phyloP scores from a whole-genome alignment of 2,329 filamentous ascomycete genomes.

The Tolypocladium pustulatum region DNA sequence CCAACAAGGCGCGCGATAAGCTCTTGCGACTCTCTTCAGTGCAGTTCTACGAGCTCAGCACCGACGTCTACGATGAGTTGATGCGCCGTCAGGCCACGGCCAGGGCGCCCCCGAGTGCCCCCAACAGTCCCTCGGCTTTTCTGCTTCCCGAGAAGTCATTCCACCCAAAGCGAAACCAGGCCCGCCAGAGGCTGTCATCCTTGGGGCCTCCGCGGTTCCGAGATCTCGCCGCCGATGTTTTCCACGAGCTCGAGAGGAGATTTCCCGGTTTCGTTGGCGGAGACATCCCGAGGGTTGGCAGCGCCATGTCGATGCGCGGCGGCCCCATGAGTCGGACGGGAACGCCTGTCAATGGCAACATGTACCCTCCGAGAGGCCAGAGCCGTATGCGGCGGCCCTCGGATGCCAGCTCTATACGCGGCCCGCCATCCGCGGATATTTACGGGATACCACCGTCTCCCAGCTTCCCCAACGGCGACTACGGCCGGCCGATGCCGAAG shows the following conservation, averaged over 20 bases:
- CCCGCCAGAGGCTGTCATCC: slow-evolving; percentile 88
- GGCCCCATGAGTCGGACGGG: slow-evolving; percentile 48
- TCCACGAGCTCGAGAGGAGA: slow-evolving; percentile 83
- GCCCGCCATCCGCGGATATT: slow-evolving; percentile 30
- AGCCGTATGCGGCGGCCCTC: slow-evolving; percentile 47
- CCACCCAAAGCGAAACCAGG: slow-evolving; percentile 95
- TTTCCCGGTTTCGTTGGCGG: slow-evolving; percentile 69
- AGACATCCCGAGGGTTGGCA: slow-evolving; percentile 59
- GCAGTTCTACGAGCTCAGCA: slow-evolving; percentile 95
- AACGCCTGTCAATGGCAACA: slow-evolving; percentile 50
- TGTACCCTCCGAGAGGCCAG: slow-evolving; percentile 38
- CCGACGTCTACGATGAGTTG: slow-evolving; percentile 93
- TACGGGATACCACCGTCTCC: slow-evolving; percentile 51
- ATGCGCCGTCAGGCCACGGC: slow-evolving; percentile 68
- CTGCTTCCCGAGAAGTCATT: slow-evolving; percentile 80
- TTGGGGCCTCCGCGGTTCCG: slow-evolving; percentile 79
- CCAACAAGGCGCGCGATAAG: slow-evolving; percentile 91
- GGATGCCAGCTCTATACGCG: slow-evolving; percentile 51
- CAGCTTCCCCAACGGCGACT: slow-evolving; percentile 49
- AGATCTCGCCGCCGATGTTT: slow-evolving; percentile 90
- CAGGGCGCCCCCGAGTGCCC: slow-evolving; percentile 40
- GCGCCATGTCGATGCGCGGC: slow-evolving; percentile 53
- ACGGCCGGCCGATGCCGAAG: slow-evolving; percentile 70
- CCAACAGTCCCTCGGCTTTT: slow-evolving; percentile 53
- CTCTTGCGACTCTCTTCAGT: slow-evolving; percentile 78